Base-by-base conservation (phyloP, 108 stramenopile species). In the Cyclostephanos tholiformis region DNA sequence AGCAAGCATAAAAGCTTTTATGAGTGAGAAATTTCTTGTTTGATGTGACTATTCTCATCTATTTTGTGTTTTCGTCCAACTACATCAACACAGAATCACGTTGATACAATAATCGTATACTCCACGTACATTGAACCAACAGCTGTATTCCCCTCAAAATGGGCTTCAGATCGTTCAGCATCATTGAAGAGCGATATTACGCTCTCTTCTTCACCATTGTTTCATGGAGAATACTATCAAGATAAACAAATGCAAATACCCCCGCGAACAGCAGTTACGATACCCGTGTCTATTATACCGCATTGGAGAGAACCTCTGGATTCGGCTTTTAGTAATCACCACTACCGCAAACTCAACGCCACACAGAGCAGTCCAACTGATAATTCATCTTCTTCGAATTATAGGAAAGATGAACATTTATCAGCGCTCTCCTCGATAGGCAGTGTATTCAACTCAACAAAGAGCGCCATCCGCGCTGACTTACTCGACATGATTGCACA, bases 91-190 rank as follows among this genome's bases (percentile, higher is more conserved):
- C 56, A 80, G 79, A 69, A 80, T 57, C 57, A 52, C 8, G 49
- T 36, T 2, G 55, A 74, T 51, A 35, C 69, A 36, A 74, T 74
- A 23, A 74, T 71, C 7, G 46, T 80, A 1, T 68, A 74, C 71
- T 80, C 79, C 25, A 67, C 73, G 22, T 72, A 80, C 56, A 80
- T 80, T 22, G 79, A 65, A 30, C 73, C 79, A 74, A 72, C 73
- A 36, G 73, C 61, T 38, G 30, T 80, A 4, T 80, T 80, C 39
- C 79, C 79, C 9, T 29, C 26, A 13, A 30, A 51, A 29, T n/a
- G 22, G 22, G 63, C 69, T 19, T 62, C 61, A 11, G 61, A 55
- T 16, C 49, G 35, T 43, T 35, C 63, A 48, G 69, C 35, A 57
- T 55, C 63, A 57, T 48, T 43, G 48, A 53, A 52, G 19, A 61